These are phyloP conservation scores for Podospora appendiculata DNA, from an alignment of 495 filamentous ascomycete species.

Conservation along the genomic window DNA sequence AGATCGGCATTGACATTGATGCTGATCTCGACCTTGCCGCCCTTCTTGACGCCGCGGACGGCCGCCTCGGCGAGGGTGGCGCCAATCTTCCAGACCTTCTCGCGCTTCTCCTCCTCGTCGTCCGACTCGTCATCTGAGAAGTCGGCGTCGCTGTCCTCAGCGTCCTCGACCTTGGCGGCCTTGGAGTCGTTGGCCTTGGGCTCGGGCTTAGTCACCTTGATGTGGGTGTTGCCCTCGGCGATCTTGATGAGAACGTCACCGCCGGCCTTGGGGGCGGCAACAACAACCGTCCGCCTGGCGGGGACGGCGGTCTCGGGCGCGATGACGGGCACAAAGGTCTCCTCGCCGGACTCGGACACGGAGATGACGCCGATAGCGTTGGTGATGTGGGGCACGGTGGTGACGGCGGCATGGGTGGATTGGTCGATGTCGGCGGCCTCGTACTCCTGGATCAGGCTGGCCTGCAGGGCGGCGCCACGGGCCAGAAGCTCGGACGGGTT, in stretches of 20 bases:
- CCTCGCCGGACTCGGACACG: slow-evolving; percentile 50
- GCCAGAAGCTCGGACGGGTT: slow-evolving; percentile 89
- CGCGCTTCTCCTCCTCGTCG: slow-evolving; percentile 76
- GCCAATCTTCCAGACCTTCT: slow-evolving; percentile 89
- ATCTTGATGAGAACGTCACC: slow-evolving; percentile 82
- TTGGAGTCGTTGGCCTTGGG: slow-evolving; percentile 44
- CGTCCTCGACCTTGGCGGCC: slow-evolving; percentile 34
- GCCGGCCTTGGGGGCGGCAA: slow-evolving; percentile 64
- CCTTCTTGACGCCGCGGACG: slow-evolving; percentile 75
- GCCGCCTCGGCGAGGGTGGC: slow-evolving; percentile 79
- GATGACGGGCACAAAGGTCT: slow-evolving; percentile 70
- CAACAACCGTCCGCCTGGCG: slow-evolving; percentile 70
- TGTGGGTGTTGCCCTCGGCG: slow-evolving; percentile 77
- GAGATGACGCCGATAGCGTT: slow-evolving; percentile 85
- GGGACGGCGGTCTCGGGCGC: slow-evolving; percentile 83
- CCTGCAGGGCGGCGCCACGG: slow-evolving; percentile 91
- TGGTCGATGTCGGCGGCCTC: slow-evolving; percentile 90
- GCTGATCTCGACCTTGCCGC: slow-evolving; percentile 85
- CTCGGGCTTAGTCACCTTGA: slow-evolving; percentile 84
- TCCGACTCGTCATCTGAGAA: slow-evolving; percentile 64
- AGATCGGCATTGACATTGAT: slow-evolving; percentile 77
- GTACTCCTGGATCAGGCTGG: slow-evolving; percentile 84
- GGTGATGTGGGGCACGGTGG: slow-evolving; percentile 80
- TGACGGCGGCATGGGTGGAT: slow-evolving; percentile 91
- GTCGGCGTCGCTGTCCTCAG: slow-evolving; percentile 50